phyloP scores from a whole-genome alignment of 805 yeast genomes.

The Ogataea saltuana region DNA sequence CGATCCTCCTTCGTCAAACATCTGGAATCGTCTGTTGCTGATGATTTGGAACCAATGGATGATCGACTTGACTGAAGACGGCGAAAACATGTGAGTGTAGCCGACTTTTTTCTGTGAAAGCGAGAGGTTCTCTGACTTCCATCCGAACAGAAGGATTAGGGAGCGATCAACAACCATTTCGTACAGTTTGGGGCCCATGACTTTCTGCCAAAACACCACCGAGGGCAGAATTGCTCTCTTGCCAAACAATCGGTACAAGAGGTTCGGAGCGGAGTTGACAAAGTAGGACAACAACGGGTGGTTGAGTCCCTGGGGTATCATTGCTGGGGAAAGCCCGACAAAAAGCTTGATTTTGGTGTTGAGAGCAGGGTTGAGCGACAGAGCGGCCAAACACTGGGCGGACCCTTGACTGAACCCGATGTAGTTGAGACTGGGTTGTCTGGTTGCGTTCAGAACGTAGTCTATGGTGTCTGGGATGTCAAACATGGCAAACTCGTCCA shows the following conservation, averaged over 20 bases:
- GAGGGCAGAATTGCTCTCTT: conserved; percentile 71
- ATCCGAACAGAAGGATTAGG: conserved; percentile 47
- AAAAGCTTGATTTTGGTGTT: conserved; percentile 57
- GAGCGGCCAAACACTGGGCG: conserved; percentile 87
- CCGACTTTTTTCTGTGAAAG: conserved; percentile 46
- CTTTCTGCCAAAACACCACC: conserved; percentile 57
- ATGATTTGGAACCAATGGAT: conserved; percentile 53
- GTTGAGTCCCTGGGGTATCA: conserved; percentile 84
- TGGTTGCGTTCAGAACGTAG: conserved; percentile 60
- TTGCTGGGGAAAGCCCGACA: conserved; percentile 90
- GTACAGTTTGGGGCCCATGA: conserved; percentile 53
- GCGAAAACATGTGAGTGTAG: conserved; percentile 54
- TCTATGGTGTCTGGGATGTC: conserved; percentile 86
- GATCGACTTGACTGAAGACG: conserved; percentile 57
- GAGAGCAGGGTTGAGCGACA: conserved; percentile 63
- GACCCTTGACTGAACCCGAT: conserved; percentile 94
- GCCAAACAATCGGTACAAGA: conserved; percentile 74
- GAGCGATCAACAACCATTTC: conserved; percentile 47
- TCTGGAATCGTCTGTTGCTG: conserved; percentile 47
- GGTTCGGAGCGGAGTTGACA: conserved; percentile 71
- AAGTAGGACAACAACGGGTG: conserved; percentile 44
- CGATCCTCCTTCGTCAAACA: conserved; percentile 48
- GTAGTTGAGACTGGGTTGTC: conserved; percentile 51
- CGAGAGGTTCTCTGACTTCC: conserved; percentile 47
- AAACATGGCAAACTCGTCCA: conserved; percentile 88